phyloP scores from a whole-genome alignment of 225 moss, liverwort and hornwort genomes.

The Marchantia polymorpha region DNA sequence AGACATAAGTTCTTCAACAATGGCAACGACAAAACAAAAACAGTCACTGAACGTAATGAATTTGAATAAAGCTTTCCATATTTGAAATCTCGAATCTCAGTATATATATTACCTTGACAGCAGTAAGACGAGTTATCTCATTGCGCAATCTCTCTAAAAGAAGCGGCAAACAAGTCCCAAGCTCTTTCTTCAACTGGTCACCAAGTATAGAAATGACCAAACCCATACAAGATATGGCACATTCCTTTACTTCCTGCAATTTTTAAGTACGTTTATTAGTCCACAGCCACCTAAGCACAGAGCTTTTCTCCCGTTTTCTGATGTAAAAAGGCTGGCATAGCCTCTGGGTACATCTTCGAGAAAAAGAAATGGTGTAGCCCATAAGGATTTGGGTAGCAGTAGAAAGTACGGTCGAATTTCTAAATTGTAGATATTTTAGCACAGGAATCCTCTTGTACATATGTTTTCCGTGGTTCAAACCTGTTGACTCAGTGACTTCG shows the following conservation, averaged over 20 bases:
- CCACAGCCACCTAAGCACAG: background rate
- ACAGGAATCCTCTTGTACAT: too few species aligned
- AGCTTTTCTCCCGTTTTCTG: too few species aligned
- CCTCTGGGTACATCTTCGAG: too few species aligned
- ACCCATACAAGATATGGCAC: conserved; percentile 99
- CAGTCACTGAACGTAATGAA: background rate
- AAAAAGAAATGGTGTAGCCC: too few species aligned
- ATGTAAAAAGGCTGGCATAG: too few species aligned
- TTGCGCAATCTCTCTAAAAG: conserved; percentile 91
- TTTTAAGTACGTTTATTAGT: background rate
- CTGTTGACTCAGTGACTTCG: too few species aligned
- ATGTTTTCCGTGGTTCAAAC: too few species aligned
- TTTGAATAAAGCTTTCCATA: background rate
- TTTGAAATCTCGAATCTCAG: background rate
- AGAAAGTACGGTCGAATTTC: too few species aligned
- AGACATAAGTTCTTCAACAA: background rate
- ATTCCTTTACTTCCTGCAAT: conserved; percentile 97
- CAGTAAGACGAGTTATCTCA: conserved; percentile 97
- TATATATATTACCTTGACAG: conserved; percentile 70
- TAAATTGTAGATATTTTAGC: too few species aligned
- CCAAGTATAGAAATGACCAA: conserved; percentile 97
- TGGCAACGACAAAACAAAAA: background rate
- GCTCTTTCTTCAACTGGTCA: conserved; percentile 87
- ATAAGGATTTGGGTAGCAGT: too few species aligned
- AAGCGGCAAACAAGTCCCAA: conserved; percentile 89